Percentiles rank a stretch among this genome's conserved stretches.
phyloP scores from a whole-genome alignment of 2,329 filamentous ascomycete species.

The Didymella arachidicola region DNA sequence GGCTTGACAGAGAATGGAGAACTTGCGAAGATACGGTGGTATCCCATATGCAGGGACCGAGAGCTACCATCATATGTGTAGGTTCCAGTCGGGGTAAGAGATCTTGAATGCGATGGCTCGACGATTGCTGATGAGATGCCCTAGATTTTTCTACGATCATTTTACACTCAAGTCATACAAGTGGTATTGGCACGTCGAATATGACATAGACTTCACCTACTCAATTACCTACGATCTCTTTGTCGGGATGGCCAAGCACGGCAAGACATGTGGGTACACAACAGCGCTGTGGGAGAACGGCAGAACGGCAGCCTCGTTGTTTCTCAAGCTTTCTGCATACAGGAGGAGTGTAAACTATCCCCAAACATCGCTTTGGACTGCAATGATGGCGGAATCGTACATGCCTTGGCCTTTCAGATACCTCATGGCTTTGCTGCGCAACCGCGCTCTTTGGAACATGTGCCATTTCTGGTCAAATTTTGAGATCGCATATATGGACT shows the following conservation, averaged over 20 bases:
- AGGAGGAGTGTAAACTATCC: conserved; percentile 17
- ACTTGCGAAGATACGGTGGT: conserved; percentile 75
- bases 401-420: conserved; percentile 28
- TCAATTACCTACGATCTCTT: conserved; percentile 97
- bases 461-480: conserved; percentile 99
- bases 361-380: conserved; percentile 26
- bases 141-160: conserved; percentile 85
- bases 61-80: conserved; percentile 97
- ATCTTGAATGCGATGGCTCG: neutral
- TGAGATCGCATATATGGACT: conserved; percentile 89
- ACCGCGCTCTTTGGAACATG: conserved; percentile 88
- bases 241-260: conserved; percentile 91
- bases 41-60: conserved; percentile 81
- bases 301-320: conserved; percentile 75
- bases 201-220: conserved; percentile 97
- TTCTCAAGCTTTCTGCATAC: conserved; percentile 27
- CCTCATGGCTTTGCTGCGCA: conserved; percentile 25
- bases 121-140: neutral
- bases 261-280: conserved; percentile 97
- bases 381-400: conserved; percentile 25
- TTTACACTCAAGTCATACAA: conserved; percentile 78
- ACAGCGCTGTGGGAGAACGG: conserved; percentile 94
- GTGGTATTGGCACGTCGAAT: conserved; percentile 97
- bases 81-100: conserved; percentile 72
- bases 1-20: conserved; percentile 72